A percentile compares a stretch with the other conserved stretches of the same genome.
These are phyloP conservation scores for Przewalskia tangutica DNA, from an alignment of 257 asterid genomes.

Conservation along the genomic window DNA sequence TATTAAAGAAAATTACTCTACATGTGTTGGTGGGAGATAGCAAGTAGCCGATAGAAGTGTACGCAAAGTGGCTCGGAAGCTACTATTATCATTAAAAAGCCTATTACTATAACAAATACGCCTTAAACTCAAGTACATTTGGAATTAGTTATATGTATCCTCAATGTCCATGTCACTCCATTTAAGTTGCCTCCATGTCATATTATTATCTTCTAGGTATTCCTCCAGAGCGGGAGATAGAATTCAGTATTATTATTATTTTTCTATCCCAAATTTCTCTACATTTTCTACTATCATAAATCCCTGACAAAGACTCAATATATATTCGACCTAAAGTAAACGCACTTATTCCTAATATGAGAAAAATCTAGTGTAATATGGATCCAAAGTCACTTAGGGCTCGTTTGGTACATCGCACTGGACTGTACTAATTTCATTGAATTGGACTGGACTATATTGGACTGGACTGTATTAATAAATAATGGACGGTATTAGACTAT, in stretches of 20 bases:
- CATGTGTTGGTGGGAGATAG: not conserved
- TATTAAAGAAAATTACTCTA: not conserved
- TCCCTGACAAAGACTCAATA: not conserved
- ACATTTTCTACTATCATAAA: not conserved
- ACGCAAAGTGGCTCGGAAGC: rapidly evolving
- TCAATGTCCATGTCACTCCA: not conserved
- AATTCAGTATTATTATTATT: too few relatives aligned
- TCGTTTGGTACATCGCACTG: too few relatives aligned
- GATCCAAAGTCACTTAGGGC: not conserved
- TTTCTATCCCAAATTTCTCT: not conserved
- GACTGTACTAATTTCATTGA: too few relatives aligned
- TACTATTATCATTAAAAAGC: not conserved
- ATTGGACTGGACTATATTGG: too few relatives aligned
- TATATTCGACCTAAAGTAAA: not conserved
- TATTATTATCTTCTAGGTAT: too few relatives aligned
- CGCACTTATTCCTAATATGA: not conserved
- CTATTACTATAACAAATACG: not conserved
- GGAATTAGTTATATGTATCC: not conserved
- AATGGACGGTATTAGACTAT: too few relatives aligned
- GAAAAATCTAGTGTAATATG: not conserved
- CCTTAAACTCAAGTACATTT: not conserved
- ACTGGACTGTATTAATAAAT: too few relatives aligned
- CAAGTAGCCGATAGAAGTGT: not conserved
- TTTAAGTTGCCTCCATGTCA: not conserved
- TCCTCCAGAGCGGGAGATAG: too few relatives aligned